A percentile compares a stretch with the other conserved stretches of the same genome.
phyloP scores from a whole-genome alignment of 129 eudicot genomes.

The Tagetes erecta region DNA sequence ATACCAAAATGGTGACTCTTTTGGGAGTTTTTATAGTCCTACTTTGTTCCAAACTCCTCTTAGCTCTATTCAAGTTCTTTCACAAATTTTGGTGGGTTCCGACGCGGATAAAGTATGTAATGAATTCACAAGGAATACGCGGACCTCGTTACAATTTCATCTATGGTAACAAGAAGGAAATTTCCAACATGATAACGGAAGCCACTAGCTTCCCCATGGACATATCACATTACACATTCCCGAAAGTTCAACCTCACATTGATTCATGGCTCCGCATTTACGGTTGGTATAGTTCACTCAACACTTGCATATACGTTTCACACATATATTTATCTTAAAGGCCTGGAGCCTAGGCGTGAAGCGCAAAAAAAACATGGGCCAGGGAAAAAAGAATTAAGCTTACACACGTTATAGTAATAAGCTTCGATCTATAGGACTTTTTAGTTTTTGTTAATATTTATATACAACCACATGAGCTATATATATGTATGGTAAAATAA shows the following conservation, averaged over 20 bases:
- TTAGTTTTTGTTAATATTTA: background rate
- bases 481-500: too few relatives aligned
- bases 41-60: conserved; percentile 3
- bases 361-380: too few relatives aligned
- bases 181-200: conserved; percentile 13
- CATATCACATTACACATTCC: conserved; percentile 23
- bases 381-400: too few relatives aligned
- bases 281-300: conserved; percentile 10
- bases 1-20: background rate
- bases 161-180: conserved; percentile 26
- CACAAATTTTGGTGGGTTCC: conserved; percentile 34
- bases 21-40: background rate
- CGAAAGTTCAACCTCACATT: conserved; percentile 25
- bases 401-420: too few relatives aligned
- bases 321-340: too few relatives aligned
- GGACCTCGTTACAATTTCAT: conserved; percentile 37
- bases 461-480: too few relatives aligned
- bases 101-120: conserved; percentile 4
- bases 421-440: too few relatives aligned
- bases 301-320: background rate
- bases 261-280: conserved; percentile 29
- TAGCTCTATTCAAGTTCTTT: conserved; percentile 25
- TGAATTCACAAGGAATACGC: conserved; percentile 30
- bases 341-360: too few relatives aligned
- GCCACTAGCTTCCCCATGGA: conserved; percentile 32